Percentiles rank a stretch among this genome's conserved stretches.
Conservation (phyloP, 164 flowering plant genomes). For the Chloranthus sessilifolius region DNA sequence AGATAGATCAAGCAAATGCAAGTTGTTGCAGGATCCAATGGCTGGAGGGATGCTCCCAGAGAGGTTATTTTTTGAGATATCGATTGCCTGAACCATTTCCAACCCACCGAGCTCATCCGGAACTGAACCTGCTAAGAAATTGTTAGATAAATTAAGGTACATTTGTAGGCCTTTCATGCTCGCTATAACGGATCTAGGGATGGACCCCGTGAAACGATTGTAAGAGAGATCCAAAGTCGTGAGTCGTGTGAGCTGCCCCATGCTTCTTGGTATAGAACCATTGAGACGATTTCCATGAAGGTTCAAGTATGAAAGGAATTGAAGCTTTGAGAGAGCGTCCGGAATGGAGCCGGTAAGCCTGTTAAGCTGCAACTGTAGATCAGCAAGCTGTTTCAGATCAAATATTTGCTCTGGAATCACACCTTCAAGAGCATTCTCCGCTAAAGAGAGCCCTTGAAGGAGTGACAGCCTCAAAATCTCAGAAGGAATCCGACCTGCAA, state of each 20-base stretch:
- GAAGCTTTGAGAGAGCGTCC: conserved; percentile 39
- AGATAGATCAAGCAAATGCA: conserved; percentile 59
- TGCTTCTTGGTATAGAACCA: conserved; percentile 51
- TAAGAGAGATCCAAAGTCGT: conserved; percentile 55
- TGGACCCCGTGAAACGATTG: conserved; percentile 53
- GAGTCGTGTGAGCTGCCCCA: conserved; percentile 38
- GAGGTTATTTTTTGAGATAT: conserved; percentile 64
- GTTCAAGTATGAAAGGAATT: conserved; percentile 45
- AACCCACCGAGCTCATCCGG: conserved; percentile 63
- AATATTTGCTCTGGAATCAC: conserved; percentile 41
- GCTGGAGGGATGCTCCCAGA: conserved; percentile 54
- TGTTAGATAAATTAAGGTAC: conserved; percentile 57
- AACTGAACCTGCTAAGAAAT: conserved; percentile 38
- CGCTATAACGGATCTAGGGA: conserved; percentile 43
- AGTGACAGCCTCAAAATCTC: conserved; percentile 43
- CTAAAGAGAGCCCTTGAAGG: conserved; percentile 57
- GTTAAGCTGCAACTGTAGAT: conserved; percentile 44
- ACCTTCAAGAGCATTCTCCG: conserved; percentile 50
- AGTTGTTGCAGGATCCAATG: conserved; percentile 47
- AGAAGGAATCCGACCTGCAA: conserved; percentile 44
- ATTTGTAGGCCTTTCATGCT: conserved; percentile 41
- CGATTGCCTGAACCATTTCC: conserved; percentile 64
- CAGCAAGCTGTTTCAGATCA: conserved; percentile 38
- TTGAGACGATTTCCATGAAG: conserved; percentile 57
- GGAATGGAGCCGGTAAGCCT: conserved; percentile 58